phyloP scores from a whole-genome alignment of 2,329 filamentous ascomycete species.

The Hypoxylon sp. region DNA sequence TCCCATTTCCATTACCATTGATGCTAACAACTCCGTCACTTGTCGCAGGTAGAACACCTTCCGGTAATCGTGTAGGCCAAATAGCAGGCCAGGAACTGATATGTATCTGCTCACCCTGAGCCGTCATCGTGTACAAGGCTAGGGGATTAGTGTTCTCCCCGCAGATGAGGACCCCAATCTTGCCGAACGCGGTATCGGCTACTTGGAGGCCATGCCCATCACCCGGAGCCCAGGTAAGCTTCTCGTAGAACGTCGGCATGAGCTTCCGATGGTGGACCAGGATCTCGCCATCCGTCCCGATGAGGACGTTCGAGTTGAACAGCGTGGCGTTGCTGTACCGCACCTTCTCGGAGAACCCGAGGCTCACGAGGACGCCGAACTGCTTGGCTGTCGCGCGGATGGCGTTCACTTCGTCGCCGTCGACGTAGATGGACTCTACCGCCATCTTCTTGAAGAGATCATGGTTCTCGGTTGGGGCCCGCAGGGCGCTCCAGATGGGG shows the following conservation, averaged over 20 bases:
- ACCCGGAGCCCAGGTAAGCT: slow-evolving; percentile 67
- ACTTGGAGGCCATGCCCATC: slow-evolving; percentile 66
- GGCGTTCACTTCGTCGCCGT: slow-evolving; percentile 62
- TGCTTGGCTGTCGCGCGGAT: slow-evolving; percentile 59
- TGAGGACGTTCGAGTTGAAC: slow-evolving; percentile 67
- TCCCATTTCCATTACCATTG: neutral
- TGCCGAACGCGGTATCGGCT: slow-evolving; percentile 61
- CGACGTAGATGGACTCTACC: slow-evolving; percentile 60
- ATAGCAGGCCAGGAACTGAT: slow-evolving; percentile 69
- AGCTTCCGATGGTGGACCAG: slow-evolving; percentile 68
- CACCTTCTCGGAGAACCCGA: slow-evolving; percentile 66
- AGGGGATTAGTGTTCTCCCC: slow-evolving; percentile 72
- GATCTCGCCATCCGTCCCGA: slow-evolving; percentile 61
- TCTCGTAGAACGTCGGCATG: slow-evolving; percentile 70
- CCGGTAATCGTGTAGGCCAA: slow-evolving; percentile 63
- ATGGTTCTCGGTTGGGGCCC: slow-evolving; percentile 65
- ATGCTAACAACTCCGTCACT: neutral
- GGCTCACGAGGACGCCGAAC: slow-evolving; percentile 59
- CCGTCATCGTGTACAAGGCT: slow-evolving; percentile 66
- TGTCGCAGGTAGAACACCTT: neutral
- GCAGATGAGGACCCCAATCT: slow-evolving; percentile 67
- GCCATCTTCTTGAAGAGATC: slow-evolving; percentile 64
- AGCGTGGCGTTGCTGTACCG: slow-evolving; percentile 61
- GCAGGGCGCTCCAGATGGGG: slow-evolving; percentile 65
- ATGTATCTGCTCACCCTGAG: slow-evolving; percentile 69